Percentiles rank a stretch among this genome's conserved stretches.
These are phyloP conservation scores for Apiospora aurea DNA, from an alignment of 2,329 filamentous ascomycete species.

Conservation along the genomic window DNA sequence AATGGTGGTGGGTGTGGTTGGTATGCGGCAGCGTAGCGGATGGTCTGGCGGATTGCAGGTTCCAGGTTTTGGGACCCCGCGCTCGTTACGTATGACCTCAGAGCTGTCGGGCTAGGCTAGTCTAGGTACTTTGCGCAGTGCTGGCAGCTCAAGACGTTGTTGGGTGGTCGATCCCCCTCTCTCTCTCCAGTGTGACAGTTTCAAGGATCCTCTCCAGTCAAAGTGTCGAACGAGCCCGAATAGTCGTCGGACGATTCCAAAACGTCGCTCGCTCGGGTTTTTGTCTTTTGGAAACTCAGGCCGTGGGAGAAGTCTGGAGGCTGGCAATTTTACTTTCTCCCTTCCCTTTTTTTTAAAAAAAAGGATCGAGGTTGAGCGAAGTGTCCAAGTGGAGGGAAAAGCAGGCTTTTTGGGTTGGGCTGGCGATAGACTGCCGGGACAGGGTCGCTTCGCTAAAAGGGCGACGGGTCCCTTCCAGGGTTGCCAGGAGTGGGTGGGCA, in stretches of 20 bases:
- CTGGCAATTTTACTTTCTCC: conserved; percentile 15
- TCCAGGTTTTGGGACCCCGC: conserved; percentile 28
- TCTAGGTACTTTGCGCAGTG: conserved; percentile 10
- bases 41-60: conserved; percentile 5
- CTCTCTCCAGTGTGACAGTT: neutral
- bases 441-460: conserved; percentile 15
- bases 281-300: conserved; percentile 15
- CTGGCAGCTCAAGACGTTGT: conserved; percentile 24
- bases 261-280: conserved; percentile 5
- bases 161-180: conserved; percentile 17
- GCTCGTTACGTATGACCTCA: conserved; percentile 29
- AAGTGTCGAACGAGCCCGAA: neutral
- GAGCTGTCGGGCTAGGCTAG: conserved; percentile 13
- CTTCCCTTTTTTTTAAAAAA: conserved; percentile 22
- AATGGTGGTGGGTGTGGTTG: neutral
- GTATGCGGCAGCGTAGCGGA: neutral
- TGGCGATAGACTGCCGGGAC: conserved; percentile 23
- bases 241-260: conserved; percentile 13
- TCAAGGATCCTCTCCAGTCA: conserved; percentile 1
- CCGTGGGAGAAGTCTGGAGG: conserved; percentile 12
- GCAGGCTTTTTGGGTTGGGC: conserved; percentile 27
- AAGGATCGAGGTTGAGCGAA: conserved; percentile 24
- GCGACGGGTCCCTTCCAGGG: conserved; percentile 3
- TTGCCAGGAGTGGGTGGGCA: neutral
- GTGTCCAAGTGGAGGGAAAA: conserved; percentile 27